phyloP scores from a whole-genome alignment of 1,139 yeast species.

The Kazachstania sp. region DNA sequence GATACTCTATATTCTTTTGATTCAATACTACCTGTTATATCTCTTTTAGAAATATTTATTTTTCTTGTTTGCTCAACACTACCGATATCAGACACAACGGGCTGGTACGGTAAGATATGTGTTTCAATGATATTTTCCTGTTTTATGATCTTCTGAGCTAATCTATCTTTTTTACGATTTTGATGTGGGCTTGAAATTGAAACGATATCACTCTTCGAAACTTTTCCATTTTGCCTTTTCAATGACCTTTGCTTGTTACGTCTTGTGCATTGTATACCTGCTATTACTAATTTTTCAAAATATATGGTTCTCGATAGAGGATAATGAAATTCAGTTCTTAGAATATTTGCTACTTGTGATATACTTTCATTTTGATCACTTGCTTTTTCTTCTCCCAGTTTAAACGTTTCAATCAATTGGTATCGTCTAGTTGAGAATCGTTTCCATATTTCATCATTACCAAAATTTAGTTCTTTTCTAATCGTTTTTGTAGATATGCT shows the following conservation, averaged over 20 bases:
- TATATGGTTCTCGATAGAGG: constrained; percentile 50
- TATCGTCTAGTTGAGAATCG: constrained; percentile 78
- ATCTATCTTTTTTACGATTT: not conserved
- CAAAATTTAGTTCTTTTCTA: constrained; percentile 61
- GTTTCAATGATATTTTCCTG: not conserved
- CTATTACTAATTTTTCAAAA: constrained; percentile 82
- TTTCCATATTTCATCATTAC: constrained; percentile 80
- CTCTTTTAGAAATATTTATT: no score
- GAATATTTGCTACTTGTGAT: constrained; percentile 60
- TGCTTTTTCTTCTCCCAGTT: constrained; percentile 71
- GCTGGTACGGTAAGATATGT: no score
- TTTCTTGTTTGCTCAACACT: no score
- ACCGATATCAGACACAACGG: no score
- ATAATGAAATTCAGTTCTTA: constrained; percentile 70
- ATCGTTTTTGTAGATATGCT: constrained; percentile 56
- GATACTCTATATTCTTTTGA: no score
- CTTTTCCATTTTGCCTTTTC: constrained; percentile 11
- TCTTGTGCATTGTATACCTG: constrained; percentile 79
- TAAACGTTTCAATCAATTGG: constrained; percentile 76
- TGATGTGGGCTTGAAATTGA: not conserved
- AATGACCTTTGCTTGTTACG: constrained; percentile 53
- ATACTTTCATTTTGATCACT: constrained; percentile 85
- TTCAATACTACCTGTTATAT: no score
- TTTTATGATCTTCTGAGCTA: not conserved
- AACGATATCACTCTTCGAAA: not conserved